phyloP scores from a whole-genome alignment of 2,329 filamentous ascomycete species.

The Xylaria sp. region DNA sequence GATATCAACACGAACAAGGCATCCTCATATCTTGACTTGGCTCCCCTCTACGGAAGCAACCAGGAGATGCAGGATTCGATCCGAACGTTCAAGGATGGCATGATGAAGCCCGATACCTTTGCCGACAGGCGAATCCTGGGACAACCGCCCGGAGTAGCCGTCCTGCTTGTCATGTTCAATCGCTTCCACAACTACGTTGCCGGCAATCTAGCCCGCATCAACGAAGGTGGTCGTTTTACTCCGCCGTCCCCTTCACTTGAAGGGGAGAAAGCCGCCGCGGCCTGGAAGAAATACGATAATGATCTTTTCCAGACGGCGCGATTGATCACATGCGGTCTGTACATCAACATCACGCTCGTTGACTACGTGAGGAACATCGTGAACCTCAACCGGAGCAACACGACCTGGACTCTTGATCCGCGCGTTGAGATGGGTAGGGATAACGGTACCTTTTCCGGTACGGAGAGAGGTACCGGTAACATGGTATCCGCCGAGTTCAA shows the following conservation, averaged over 20 bases:
- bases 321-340: conserved; percentile 67
- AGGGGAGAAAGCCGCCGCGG: conserved; percentile 44
- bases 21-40: conserved; percentile 66
- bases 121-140: conserved; percentile 64
- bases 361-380: conserved; percentile 77
- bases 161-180: conserved; percentile 72
- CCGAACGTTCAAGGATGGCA: conserved; percentile 64
- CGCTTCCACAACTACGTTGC: conserved; percentile 86
- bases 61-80: conserved; percentile 61
- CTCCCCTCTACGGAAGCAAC: conserved; percentile 66
- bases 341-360: conserved; percentile 71
- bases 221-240: conserved; percentile 73
- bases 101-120: conserved; percentile 67
- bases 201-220: conserved; percentile 74
- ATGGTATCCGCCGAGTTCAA: conserved; percentile 87
- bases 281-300: conserved; percentile 67
- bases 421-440: conserved; percentile 60
- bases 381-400: conserved; percentile 65
- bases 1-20: conserved; percentile 53
- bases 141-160: conserved; percentile 66
- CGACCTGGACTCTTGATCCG: conserved; percentile 77
- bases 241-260: conserved; percentile 50
- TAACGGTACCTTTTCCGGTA: conserved; percentile 48
- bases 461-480: conserved; percentile 71
- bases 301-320: conserved; percentile 75